Evolutionary conservation across 192 early-diverging fungal species (phyloP).

Genomic region (Mortierella antarctica): DNA sequence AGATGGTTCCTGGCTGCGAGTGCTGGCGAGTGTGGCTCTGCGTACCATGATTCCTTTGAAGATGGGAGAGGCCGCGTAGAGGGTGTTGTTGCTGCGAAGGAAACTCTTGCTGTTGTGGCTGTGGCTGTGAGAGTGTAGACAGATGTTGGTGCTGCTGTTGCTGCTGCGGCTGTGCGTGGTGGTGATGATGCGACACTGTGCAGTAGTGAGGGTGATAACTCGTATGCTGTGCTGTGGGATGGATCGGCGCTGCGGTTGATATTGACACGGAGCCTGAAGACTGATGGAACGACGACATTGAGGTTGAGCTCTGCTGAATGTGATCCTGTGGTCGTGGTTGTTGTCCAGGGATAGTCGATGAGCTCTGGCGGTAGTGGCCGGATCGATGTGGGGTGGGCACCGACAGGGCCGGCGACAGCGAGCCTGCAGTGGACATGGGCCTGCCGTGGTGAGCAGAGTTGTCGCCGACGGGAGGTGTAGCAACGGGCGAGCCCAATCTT

Average conservation of each 20-base stretch:
- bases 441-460: neutral
- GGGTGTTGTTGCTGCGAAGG: constrained; percentile 19
- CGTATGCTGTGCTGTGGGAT: constrained; percentile 15
- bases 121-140: neutral
- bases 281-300: neutral
- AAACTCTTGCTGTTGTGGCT: constrained; percentile 1
- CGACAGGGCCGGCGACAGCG: constrained; percentile 1
- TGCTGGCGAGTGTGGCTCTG: constrained; percentile 24
- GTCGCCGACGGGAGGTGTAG: constrained; percentile 3
- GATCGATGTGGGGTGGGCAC: neutral
- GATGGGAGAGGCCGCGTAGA: neutral
- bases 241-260: constrained; percentile 5
- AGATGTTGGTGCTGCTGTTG: constrained; percentile 13
- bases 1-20: constrained; percentile 32
- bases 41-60: neutral
- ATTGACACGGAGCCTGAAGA: constrained; percentile 1
- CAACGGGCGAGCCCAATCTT: constrained; percentile 19
- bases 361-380: constrained; percentile 29
- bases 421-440: neutral
- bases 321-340: constrained; percentile 19
- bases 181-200: constrained; percentile 22
- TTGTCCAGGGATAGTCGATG: constrained; percentile 22
- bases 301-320: constrained; percentile 17
- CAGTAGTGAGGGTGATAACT: constrained; percentile 41
- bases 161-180: constrained; percentile 5